Base-by-base conservation (phyloP, 371 early-diverging fungal genomes). In the Rhizopus delemar region DNA sequence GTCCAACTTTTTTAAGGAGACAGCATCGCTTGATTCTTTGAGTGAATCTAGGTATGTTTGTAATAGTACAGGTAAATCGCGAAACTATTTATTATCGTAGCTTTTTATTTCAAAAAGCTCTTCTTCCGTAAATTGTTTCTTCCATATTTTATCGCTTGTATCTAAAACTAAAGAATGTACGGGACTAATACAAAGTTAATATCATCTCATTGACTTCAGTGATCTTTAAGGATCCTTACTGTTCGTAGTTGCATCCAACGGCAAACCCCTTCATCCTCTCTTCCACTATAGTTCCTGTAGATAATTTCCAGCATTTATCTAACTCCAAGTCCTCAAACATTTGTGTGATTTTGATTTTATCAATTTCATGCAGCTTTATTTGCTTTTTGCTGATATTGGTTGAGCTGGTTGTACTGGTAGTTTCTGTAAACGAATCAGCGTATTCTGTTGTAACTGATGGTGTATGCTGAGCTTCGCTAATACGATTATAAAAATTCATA, bases 101-200 rank as follows among this genome's bases (percentile, higher is more conserved):
- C 11, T 56, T 52, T 52, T 59, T n/a, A 65, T 60, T 48, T 59
- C 59, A 1, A 35, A 36, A 34, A 65, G 15, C 46, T 65, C 65
- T 52, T 65, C 46, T 5, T 56, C 46, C 0, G 33, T 59, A 52
- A 59, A 65, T 39, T 59, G 59, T 2, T 59, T 45, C 2, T 50
- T 46, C 65, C 65, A 59, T 3, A 15, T 28, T 28, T 51, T 56
- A 5, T 65, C 56, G 31, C 32, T 65, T 51, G 56, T 56, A 56
- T 65, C 65, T 36, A 65, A 39, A 59, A 64, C 28, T 32, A 59
- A 52, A 29, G 65, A 64, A 46, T 65, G 57, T 7, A 57, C 60
- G 8, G 43, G 57, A 31, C 53, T 60, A 65, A 51, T 13, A 54
- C 41, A 51, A 64, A 59, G 55, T 62, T 58, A 63, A 41, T 41